These are phyloP conservation scores for Rhodamnia rubescens DNA, from an alignment of 345 rosid species.

Conservation along the genomic window DNA sequence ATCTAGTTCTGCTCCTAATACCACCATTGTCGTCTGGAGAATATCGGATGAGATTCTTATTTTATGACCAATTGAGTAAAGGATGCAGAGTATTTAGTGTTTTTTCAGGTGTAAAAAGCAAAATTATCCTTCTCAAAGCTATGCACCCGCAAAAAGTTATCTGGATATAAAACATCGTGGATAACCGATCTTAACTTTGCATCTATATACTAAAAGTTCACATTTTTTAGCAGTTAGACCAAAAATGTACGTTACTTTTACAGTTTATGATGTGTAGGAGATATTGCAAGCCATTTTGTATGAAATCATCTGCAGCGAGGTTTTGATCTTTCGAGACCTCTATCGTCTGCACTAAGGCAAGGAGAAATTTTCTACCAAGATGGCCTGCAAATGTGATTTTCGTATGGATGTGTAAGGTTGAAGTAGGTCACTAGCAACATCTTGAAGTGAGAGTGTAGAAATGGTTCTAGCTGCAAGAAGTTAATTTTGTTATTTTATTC, in stretches of 20 bases:
- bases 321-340: not conserved
- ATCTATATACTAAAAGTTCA: not conserved
- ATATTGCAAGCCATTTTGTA: not conserved
- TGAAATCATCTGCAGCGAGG: not conserved
- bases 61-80: not conserved
- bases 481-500: not conserved
- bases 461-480: not conserved
- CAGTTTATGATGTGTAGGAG: not conserved
- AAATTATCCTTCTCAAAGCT: not conserved
- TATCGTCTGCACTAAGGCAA: not conserved
- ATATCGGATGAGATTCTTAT: not conserved
- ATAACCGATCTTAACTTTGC: not conserved
- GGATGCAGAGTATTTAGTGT: not conserved
- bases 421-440: not conserved
- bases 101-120: not conserved
- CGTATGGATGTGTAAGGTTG: not conserved
- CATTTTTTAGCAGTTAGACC: not conserved
- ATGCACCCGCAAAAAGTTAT: not conserved
- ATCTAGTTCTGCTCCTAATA: not conserved
- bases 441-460: not conserved
- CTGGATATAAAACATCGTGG: not conserved
- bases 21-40: accelerated
- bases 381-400: not conserved
- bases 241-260: not conserved
- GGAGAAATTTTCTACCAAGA: not conserved